These are phyloP conservation scores for Butyriboletus appendiculatus DNA, from an alignment of 1,284 basidiomycete genomes.

Conservation along the genomic window DNA sequence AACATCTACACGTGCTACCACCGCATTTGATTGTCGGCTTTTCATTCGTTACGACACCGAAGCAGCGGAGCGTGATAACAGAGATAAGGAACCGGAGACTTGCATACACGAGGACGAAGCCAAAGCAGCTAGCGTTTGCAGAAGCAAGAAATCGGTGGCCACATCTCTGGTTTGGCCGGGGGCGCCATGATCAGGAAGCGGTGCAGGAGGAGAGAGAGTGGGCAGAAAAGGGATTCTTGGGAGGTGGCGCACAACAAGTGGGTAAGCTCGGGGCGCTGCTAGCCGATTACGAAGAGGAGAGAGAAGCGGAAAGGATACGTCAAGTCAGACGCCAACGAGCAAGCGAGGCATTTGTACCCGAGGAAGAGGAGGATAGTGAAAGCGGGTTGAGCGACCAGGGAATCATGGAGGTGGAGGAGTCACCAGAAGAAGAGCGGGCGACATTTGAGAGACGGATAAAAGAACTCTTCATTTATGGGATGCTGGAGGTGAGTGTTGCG, in stretches of 20 bases:
- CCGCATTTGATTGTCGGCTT: constrained; percentile 61
- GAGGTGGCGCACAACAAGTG: constrained; percentile 57
- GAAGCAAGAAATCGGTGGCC: constrained; percentile 62
- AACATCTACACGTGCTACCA: constrained; percentile 64
- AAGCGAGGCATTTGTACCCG: constrained; percentile 55
- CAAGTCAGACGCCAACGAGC: constrained; percentile 42
- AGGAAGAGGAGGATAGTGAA: constrained; percentile 58
- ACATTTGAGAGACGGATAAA: constrained; percentile 60
- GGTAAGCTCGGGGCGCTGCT: constrained; percentile 68
- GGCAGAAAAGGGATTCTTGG: constrained; percentile 62
- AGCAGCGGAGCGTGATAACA: constrained; percentile 60
- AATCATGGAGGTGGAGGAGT: constrained; percentile 39
- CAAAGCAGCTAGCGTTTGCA: constrained; percentile 53
- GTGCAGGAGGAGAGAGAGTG: constrained; percentile 67
- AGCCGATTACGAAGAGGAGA: constrained; percentile 72
- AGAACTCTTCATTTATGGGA: constrained; percentile 75
- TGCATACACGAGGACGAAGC: constrained; percentile 54
- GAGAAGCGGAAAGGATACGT: constrained; percentile 63
- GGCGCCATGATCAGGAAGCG: constrained; percentile 49
- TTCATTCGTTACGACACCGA: constrained; percentile 64
- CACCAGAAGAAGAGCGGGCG: constrained; percentile 44
- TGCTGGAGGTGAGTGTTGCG: constrained; percentile 58
- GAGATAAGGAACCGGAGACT: constrained; percentile 70
- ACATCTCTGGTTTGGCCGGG: constrained; percentile 59
- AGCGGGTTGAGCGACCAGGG: constrained; percentile 39